phyloP scores from a whole-genome alignment of 108 stramenopile genomes.

The Nitzschia sp. region DNA sequence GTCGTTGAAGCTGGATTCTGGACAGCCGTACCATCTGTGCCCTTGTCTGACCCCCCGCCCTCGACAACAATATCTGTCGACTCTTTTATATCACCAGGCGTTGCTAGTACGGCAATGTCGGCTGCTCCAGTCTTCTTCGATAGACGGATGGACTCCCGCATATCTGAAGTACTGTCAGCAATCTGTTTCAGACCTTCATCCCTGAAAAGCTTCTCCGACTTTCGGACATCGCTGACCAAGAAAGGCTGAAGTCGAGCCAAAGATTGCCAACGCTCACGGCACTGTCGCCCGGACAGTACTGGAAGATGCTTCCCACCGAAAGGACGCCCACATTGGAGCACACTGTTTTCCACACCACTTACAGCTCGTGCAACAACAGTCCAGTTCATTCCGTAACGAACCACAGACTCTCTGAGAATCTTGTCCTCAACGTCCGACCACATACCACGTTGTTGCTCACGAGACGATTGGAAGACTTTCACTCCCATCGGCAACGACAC shows the following conservation, averaged over 20 bases:
- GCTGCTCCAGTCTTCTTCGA: no score
- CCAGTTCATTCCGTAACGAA: conserved; percentile 69
- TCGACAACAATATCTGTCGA: no score
- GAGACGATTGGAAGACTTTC: conserved; percentile 39
- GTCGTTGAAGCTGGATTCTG: not conserved
- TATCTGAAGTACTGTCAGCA: no score
- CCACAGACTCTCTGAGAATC: conserved; percentile 38
- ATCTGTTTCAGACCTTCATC: conserved; percentile 12
- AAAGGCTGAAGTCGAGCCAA: conserved; percentile 26
- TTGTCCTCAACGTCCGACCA: conserved; percentile 62
- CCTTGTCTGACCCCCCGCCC: not conserved
- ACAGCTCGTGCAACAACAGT: conserved; percentile 48
- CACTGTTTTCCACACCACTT: conserved; percentile 31
- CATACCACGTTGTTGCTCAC: conserved; percentile 24
- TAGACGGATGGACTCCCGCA: no score
- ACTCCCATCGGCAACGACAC: conserved; percentile 75
- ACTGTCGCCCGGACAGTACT: conserved; percentile 49
- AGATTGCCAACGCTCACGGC: conserved; percentile 62
- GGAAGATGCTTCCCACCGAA: not conserved
- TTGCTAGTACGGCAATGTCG: no score
- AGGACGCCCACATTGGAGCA: not conserved
- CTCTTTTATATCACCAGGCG: not conserved
- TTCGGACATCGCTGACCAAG: conserved; percentile 18
- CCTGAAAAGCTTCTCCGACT: conserved; percentile 15
- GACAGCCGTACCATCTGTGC: conserved; percentile 3